Percentiles rank a stretch among this genome's conserved stretches.
Conservation (phyloP, 352 stramenopile species). For the Peronospora tabacina region DNA sequence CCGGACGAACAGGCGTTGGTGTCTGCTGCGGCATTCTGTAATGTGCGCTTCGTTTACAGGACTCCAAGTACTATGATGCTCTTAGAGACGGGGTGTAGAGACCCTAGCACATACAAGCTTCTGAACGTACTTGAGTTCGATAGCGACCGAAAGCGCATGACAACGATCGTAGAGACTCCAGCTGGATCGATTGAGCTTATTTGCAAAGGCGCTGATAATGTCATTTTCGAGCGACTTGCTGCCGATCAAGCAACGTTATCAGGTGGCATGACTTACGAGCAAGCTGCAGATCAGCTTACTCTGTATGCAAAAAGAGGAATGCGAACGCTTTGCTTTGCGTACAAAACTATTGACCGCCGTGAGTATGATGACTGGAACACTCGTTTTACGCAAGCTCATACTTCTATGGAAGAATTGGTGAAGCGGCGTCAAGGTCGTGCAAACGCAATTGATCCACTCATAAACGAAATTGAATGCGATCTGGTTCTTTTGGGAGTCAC, state of each 20-base stretch:
- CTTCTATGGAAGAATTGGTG: slow-evolving; percentile 64
- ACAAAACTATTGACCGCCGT: slow-evolving; percentile 42
- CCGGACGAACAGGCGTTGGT: slow-evolving; percentile 77
- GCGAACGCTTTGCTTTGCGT: slow-evolving; percentile 69
- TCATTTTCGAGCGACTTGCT: slow-evolving; percentile 64
- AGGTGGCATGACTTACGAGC: slow-evolving; percentile 17
- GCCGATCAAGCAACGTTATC: slow-evolving; percentile 23
- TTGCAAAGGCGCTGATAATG: slow-evolving; percentile 77
- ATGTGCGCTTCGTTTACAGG: slow-evolving; percentile 71
- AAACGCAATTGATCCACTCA: slow-evolving; percentile 68
- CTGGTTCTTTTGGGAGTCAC: slow-evolving; percentile 81
- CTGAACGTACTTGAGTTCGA: slow-evolving; percentile 96
- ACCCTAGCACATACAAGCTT: slow-evolving; percentile 70
- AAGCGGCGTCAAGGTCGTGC: slow-evolving; percentile 53
- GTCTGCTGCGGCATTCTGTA: slow-evolving; percentile 61
- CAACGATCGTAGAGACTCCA: slow-evolving; percentile 86
- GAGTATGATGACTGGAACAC: slow-evolving; percentile 57
- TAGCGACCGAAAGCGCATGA: slow-evolving; percentile 96
- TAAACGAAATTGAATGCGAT: slow-evolving; percentile 79
- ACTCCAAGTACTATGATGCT: slow-evolving; percentile 53
- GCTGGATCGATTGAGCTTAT: slow-evolving; percentile 51
- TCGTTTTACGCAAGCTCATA: slow-evolving; percentile 43
- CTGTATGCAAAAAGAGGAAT: slow-evolving; percentile 63
- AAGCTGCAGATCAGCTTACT: slow-evolving; percentile 45
- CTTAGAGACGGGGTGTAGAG: slow-evolving; percentile 34